phyloP scores from a whole-genome alignment of 75 land plant genomes.

The Pinus tabuliformis region DNA sequence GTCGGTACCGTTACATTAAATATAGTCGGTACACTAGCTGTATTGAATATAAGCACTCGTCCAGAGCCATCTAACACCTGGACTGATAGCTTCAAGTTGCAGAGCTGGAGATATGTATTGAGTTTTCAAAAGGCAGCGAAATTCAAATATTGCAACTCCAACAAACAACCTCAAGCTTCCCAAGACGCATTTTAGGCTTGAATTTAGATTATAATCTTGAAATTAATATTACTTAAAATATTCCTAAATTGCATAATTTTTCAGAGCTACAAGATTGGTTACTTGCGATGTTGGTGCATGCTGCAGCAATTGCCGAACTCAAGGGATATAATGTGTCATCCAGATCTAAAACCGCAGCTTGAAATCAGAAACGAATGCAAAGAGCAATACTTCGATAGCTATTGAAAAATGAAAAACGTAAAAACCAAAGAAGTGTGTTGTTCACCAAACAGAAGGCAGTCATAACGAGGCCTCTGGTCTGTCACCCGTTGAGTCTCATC shows the following conservation, averaged over 20 bases:
- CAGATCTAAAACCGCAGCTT: conserved; percentile 33
- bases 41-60: no score
- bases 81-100: no score
- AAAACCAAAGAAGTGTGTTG: no score
- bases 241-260: neutral
- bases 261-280: conserved; percentile 1
- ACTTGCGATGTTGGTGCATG: conserved; percentile 76
- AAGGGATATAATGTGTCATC: conserved; percentile 84
- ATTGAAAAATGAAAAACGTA: no score
- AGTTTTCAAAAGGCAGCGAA: no score
- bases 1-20: no score
- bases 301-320: conserved; percentile 54
- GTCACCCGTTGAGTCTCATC: conserved; percentile 24
- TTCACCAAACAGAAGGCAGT: conserved; percentile 29
- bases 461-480: conserved; percentile 40
- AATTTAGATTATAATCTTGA: neutral
- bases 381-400: no score
- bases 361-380: neutral
- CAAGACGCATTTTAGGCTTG: neutral
- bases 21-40: neutral
- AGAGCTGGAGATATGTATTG: no score
- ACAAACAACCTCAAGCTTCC: no score
- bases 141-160: no score
- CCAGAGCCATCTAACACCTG: no score
- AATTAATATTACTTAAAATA: neutral